Evolutionary conservation across 805 yeast genomes (phyloP), one percentile per base, ranked within the genome.

Genomic region (Geotrichum ghanense): DNA sequence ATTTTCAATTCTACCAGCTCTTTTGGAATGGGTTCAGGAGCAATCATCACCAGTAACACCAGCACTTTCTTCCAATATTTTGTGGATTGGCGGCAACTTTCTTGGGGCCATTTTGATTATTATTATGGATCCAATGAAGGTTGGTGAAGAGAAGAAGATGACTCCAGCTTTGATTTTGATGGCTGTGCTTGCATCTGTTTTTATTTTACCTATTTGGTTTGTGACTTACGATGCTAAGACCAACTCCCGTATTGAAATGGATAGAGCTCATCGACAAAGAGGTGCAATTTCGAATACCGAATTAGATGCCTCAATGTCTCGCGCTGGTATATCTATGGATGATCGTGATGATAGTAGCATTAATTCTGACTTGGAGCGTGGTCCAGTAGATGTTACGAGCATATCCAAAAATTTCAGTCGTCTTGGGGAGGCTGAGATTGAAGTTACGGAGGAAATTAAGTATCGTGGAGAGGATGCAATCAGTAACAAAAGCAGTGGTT

Each of bases 91-190:
- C 3, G 65, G 65, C 21, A 59, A 61, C 47, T 31, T 58, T 12
- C 47, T 61, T 20, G 65, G 65, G 26, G 65, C 61, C 10, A 51
- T 61, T 7, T 60, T 61, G 45, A 59, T 62, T 45, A 59, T 61
- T 22, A 43, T 53, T 37, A 61, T 62, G 64, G 51, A 59, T 42
- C 62, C 62, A 3, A 46, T 61, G 46, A 58, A 58, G 42, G 53
- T 56, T 45, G 43, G 50, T 14, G 49, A 51, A 3, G 46, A 51
- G 43, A 26, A 51, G 37, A 61, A 61, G 44, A 61, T 61, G 65
- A 51, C 51, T 20, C 53, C 63, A 9, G 56, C 64, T 2, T 47
- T 61, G 26, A 61, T 61, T 37, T 59, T 61, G 45, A 56, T 60
- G 47, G 65, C 64, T 1, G 64, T 56, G 10, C 50, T 61, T 25